A percentile compares a stretch with the other conserved stretches of the same genome.
Evolutionary conservation across 139 green algal species (phyloP).

Genomic region (Auxenochlorella protothecoides): DNA sequence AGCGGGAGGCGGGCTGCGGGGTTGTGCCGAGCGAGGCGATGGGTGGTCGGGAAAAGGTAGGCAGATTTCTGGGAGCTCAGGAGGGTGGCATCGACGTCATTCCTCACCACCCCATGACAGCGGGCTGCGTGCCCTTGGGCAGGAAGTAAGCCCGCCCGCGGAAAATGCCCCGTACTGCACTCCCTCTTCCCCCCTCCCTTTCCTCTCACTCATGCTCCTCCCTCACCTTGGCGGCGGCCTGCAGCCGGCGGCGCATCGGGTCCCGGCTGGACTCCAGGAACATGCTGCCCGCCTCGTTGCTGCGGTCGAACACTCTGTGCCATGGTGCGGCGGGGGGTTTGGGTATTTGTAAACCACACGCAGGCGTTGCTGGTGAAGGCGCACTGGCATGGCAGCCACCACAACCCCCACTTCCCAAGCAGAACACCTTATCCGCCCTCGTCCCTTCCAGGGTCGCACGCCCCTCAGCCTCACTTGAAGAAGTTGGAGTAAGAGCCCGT

Average conservation of each 20-base stretch:
- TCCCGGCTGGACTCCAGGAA: slow-evolving; percentile 66
- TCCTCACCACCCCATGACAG: too few relatives aligned
- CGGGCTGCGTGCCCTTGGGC: too few relatives aligned
- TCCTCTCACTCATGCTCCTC: background rate
- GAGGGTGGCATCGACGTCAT: background rate
- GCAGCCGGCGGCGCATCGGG: slow-evolving; percentile 57
- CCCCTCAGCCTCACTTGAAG: slow-evolving; percentile 53
- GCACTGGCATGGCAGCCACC: too few relatives aligned
- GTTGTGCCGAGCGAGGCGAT: background rate
- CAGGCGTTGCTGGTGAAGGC: too few relatives aligned
- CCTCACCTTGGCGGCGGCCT: background rate
- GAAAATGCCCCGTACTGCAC: background rate
- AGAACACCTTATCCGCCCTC: background rate
- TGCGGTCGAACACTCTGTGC: background rate
- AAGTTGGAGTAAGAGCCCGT: slow-evolving; percentile 92
- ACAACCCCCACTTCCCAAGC: background rate
- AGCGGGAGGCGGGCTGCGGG: slow-evolving; percentile 4
- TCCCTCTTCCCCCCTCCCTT: background rate
- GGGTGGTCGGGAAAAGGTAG: background rate
- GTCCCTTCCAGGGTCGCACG: background rate
- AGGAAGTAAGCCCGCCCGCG: too few relatives aligned
- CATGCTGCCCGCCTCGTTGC: slow-evolving; percentile 7
- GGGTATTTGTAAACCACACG: too few relatives aligned
- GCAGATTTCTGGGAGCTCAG: background rate
- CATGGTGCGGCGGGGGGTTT: background rate